Base-by-base conservation (phyloP, 2,329 filamentous ascomycete genomes). In the Venturia asperata region DNA sequence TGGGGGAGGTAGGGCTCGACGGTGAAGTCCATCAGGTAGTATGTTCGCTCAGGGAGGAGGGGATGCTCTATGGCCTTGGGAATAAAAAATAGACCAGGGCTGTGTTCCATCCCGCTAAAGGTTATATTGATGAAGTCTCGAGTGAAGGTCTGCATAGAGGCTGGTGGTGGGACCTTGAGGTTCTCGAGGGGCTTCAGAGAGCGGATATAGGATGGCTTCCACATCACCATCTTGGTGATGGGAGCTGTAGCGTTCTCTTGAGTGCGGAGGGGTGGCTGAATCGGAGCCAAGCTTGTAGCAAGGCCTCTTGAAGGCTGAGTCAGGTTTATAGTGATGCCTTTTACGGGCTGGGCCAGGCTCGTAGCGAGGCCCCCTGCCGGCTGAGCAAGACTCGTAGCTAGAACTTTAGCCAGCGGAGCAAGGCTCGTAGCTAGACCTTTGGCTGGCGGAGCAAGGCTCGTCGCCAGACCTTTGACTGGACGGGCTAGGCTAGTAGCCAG, bases 1-100 rank as follows among this genome's bases (percentile, higher is more conserved):
- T 66, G 63, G 0, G 79, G 79, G 5, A 78, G 70, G 68, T 76
- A 79, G 1, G 79, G 78, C 63, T 81, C 78, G 43, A 70, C 67
- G 0, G 67, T 61, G 0, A 67, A 65, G 39, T 79, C 74, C 19
- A 80, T 70, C 19, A 77, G 67, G 72, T 77, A 81, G 72, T 78
- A 81, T 2, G 73, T 73, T 34, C 74, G 74, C 43, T 71, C 71
- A 5, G 71, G 71, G 5, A 78, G 66, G 4, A 75, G 65, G 63
- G 70, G 70, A 6, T 68, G 58, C 7, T 68, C 64, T 15, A 69
- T 65, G 5, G 5, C 43, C 1, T 69, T 65, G 5, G 70, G 65
- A 47, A 76, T 70, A 67, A 73, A 78, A 68, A 73, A 75, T 39
- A 79, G 74, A 13, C 78, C 77, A 0, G 78, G 76, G 13, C 73